phyloP scores from a whole-genome alignment of 2,329 filamentous ascomycete species.

The Bipolaris zeicola region DNA sequence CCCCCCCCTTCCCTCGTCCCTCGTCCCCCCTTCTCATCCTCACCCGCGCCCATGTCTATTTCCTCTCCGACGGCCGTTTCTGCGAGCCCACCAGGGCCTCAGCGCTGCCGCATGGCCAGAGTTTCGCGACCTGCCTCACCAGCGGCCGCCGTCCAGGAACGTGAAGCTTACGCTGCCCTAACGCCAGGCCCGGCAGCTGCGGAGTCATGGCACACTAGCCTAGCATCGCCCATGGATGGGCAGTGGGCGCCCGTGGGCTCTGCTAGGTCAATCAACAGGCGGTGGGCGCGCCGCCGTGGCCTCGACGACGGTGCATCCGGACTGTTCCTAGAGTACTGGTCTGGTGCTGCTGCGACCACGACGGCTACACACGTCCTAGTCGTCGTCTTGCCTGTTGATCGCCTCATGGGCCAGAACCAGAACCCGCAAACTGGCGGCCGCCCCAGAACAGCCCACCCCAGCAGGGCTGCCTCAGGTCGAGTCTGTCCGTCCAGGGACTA shows the following conservation, averaged over 20 bases:
- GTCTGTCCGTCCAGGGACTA: constrained; percentile 25
- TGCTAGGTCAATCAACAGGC: neutral
- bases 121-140: constrained; percentile 29
- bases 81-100: constrained; percentile 11
- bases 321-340: neutral
- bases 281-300: neutral
- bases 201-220: constrained; percentile 30
- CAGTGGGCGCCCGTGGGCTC: constrained; percentile 26
- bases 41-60: constrained; percentile 4
- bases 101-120: constrained; percentile 16
- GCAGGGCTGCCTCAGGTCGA: constrained; percentile 36
- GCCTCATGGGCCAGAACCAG: constrained; percentile 46
- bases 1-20: constrained; percentile 8
- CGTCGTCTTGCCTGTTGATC: constrained; percentile 35
- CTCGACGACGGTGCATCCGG: too few species aligned
- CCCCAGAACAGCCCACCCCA: constrained; percentile 37
- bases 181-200: constrained; percentile 23
- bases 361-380: too few species aligned
- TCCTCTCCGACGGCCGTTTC: constrained; percentile 21
- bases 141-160: constrained; percentile 41
- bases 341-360: neutral
- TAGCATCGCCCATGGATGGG: constrained; percentile 34
- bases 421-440: constrained; percentile 28
- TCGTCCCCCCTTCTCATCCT: constrained; percentile 4
- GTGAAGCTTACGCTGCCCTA: constrained; percentile 32